A percentile compares a stretch with the other conserved stretches of the same genome.
These are phyloP conservation scores for Boletus subparvulus DNA, from an alignment of 768 basidiomycete genomes.

Conservation along the genomic window DNA sequence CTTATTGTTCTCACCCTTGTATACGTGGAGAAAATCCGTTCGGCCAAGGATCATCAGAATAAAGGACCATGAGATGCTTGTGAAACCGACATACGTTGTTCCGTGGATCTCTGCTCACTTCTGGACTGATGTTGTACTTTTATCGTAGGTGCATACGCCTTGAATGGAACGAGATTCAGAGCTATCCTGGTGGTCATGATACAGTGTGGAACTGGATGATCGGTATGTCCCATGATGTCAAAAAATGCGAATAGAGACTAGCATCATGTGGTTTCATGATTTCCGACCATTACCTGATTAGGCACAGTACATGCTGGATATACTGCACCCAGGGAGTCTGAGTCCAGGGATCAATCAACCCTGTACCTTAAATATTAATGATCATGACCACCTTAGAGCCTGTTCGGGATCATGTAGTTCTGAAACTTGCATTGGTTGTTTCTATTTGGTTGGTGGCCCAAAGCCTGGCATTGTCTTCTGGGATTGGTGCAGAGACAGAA, in stretches of 20 bases:
- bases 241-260: not conserved
- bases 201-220: not conserved
- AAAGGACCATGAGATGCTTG: not conserved
- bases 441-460: too few species aligned
- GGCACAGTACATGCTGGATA: too few species aligned
- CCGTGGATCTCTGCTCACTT: not conserved
- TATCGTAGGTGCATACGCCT: conserved; percentile 6
- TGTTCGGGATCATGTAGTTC: too few species aligned
- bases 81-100: not conserved
- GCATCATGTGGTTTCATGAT: too few species aligned
- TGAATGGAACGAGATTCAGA: not conserved
- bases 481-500: too few species aligned
- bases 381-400: too few species aligned
- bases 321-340: too few species aligned
- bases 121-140: conserved; percentile 7
- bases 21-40: conserved; percentile 33
- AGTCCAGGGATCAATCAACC: too few species aligned
- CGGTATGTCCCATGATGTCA: not conserved
- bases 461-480: too few species aligned
- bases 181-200: not conserved
- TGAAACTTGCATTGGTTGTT: too few species aligned
- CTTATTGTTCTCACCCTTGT: conserved; percentile 31
- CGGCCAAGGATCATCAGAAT: conserved; percentile 20
- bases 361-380: too few species aligned
- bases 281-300: too few species aligned